phyloP scores from a whole-genome alignment of 495 filamentous ascomycete species.

The Friedmanniomyces simplex region DNA sequence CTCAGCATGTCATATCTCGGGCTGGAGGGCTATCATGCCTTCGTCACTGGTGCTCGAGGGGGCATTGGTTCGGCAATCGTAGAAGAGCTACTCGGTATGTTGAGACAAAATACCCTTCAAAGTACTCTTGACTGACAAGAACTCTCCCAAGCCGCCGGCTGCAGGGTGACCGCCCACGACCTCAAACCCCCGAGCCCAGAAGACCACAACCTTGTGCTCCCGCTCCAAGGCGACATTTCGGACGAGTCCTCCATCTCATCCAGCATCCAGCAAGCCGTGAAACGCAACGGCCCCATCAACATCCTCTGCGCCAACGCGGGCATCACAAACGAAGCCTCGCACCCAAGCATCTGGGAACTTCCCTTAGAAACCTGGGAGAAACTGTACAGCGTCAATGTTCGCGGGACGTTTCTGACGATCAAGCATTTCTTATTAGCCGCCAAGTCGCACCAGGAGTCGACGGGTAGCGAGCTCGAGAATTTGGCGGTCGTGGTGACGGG shows the following conservation, averaged over 20 bases:
- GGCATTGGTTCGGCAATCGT: slow-evolving; percentile 42
- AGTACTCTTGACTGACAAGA: background rate
- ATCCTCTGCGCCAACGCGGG: slow-evolving; percentile 46
- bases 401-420: slow-evolving; percentile 47
- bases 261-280: slow-evolving; percentile 34
- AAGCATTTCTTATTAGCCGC: slow-evolving; percentile 45
- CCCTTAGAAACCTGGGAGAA: slow-evolving; percentile 43
- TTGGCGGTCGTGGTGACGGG: slow-evolving; percentile 47
- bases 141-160: slow-evolving; percentile 39
- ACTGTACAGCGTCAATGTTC: slow-evolving; percentile 40
- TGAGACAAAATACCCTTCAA: background rate
- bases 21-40: slow-evolving; percentile 44
- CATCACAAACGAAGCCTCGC: slow-evolving; percentile 36
- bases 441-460: slow-evolving; percentile 28
- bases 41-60: slow-evolving; percentile 48
- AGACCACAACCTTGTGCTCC: slow-evolving; percentile 28
- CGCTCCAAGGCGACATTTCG: slow-evolving; percentile 38
- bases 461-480: slow-evolving; percentile 35
- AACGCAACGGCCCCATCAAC: slow-evolving; percentile 43
- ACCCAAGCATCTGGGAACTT: slow-evolving; percentile 45
- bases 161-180: slow-evolving; percentile 45
- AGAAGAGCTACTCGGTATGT: slow-evolving; percentile 44
- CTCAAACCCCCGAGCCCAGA: slow-evolving; percentile 25
- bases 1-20: slow-evolving; percentile 37
- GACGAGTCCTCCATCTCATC: slow-evolving; percentile 39